These are phyloP conservation scores for Poronia punctata DNA, from an alignment of 495 filamentous ascomycete genomes.

Conservation along the genomic window DNA sequence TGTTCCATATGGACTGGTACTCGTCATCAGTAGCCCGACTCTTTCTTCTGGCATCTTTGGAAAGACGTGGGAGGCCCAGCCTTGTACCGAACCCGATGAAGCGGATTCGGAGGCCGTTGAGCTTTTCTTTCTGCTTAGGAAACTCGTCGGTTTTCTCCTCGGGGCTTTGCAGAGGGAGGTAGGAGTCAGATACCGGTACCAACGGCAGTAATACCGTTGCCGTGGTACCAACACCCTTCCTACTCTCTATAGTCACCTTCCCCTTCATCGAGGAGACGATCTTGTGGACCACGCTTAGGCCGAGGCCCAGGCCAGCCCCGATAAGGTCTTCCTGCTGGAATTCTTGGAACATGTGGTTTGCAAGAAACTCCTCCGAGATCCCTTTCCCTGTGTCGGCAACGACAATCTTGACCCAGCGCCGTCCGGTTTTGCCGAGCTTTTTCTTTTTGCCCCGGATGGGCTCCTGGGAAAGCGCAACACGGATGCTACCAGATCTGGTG, in stretches of 20 bases:
- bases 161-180: neutral
- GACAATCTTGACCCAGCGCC: constrained; percentile 32
- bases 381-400: constrained; percentile 60
- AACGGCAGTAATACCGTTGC: constrained; percentile 48
- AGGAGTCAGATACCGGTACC: constrained; percentile 4
- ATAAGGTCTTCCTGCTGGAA: constrained; percentile 63
- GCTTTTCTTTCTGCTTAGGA: constrained; percentile 22
- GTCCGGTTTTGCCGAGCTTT: constrained; percentile 18
- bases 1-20: constrained; percentile 12
- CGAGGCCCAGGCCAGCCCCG: constrained; percentile 60
- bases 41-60: constrained; percentile 24
- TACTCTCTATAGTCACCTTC: constrained; percentile 51
- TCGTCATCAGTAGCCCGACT: constrained; percentile 12
- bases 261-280: constrained; percentile 54
- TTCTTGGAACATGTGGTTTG: constrained; percentile 55
- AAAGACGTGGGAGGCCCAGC: constrained; percentile 14
- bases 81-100: constrained; percentile 26
- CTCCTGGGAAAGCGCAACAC: constrained; percentile 47
- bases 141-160: constrained; percentile 14
- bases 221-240: constrained; percentile 50
- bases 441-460: constrained; percentile 23
- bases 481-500: constrained; percentile 58
- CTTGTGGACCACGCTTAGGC: constrained; percentile 60
- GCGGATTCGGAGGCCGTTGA: constrained; percentile 28
- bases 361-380: constrained; percentile 61